Percentiles rank a stretch among this genome's conserved stretches.
phyloP scores from a whole-genome alignment of 1,284 basidiomycete species.

The Malassezia sympodialis region DNA sequence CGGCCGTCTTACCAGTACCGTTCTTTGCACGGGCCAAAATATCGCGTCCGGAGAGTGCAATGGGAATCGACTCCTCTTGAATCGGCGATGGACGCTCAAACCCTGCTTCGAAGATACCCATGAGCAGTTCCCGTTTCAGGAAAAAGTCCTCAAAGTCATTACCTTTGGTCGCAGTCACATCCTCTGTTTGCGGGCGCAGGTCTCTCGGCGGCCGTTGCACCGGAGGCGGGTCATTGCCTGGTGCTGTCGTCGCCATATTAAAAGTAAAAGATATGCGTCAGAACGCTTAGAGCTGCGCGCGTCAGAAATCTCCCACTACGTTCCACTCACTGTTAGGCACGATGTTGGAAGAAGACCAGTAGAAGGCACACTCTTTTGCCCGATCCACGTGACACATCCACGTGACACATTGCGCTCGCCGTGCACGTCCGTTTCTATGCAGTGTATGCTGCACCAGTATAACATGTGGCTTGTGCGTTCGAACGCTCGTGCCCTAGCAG shows the following conservation, averaged over 20 bases:
- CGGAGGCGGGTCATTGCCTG: constrained; percentile 15
- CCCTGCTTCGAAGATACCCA: constrained; percentile 48
- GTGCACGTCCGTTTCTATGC: not conserved
- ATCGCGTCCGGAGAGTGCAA: constrained; percentile 58
- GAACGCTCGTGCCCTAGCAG: not conserved
- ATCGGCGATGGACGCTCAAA: constrained; percentile 95
- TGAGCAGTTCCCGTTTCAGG: constrained; percentile 46
- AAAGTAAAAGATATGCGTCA: not conserved
- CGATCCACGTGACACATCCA: not conserved
- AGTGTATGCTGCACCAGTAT: not conserved
- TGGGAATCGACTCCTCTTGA: constrained; percentile 72
- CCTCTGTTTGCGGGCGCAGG: constrained; percentile 46
- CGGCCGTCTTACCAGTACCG: constrained; percentile 67
- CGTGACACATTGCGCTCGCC: not conserved
- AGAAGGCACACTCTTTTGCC: not conserved
- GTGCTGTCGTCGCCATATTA: constrained; percentile 10
- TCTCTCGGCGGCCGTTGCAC: constrained; percentile 22
- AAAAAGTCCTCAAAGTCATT: constrained; percentile 48
- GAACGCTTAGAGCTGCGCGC: not conserved
- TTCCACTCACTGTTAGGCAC: not conserved
- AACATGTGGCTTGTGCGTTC: not conserved
- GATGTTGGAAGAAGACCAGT: not conserved
- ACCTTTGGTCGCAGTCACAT: constrained; percentile 46
- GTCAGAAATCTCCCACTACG: not conserved
- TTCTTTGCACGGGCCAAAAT: constrained; percentile 61